phyloP scores from a whole-genome alignment of 139 green algal genomes.

The Coelastrella sp. region DNA sequence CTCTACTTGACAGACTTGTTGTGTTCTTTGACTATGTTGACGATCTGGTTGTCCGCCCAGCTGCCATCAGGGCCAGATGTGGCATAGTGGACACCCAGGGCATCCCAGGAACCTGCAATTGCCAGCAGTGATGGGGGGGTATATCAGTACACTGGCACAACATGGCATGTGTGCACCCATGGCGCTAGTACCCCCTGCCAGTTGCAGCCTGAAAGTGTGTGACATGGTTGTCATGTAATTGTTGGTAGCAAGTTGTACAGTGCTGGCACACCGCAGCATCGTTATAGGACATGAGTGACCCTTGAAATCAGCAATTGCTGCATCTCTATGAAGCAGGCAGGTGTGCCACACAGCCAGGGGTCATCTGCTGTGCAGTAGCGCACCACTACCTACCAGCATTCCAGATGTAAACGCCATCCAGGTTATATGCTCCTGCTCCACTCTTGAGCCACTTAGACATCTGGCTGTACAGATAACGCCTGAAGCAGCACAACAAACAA shows the following conservation, averaged over 20 bases:
- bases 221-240: no score
- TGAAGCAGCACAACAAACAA: background rate
- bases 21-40: constrained; percentile 44
- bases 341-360: background rate
- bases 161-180: background rate
- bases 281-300: background rate
- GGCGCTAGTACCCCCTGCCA: no score
- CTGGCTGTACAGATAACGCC: constrained; percentile 45
- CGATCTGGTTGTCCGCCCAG: constrained; percentile 42
- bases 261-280: background rate
- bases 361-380: background rate
- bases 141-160: background rate
- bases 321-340: background rate
- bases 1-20: constrained; percentile 32
- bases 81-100: constrained; percentile 40
- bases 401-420: constrained; percentile 47
- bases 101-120: constrained; percentile 46
- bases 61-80: background rate
- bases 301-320: background rate
- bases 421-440: background rate
- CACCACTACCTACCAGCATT: constrained; percentile 31
- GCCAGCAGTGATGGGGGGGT: background rate
- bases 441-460: constrained; percentile 36
- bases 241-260: no score
- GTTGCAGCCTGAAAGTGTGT: background rate